A percentile compares a stretch with the other conserved stretches of the same genome.
Evolutionary conservation across 1,284 basidiomycete genomes (phyloP).

Genomic region (Ganoderma boninense): DNA sequence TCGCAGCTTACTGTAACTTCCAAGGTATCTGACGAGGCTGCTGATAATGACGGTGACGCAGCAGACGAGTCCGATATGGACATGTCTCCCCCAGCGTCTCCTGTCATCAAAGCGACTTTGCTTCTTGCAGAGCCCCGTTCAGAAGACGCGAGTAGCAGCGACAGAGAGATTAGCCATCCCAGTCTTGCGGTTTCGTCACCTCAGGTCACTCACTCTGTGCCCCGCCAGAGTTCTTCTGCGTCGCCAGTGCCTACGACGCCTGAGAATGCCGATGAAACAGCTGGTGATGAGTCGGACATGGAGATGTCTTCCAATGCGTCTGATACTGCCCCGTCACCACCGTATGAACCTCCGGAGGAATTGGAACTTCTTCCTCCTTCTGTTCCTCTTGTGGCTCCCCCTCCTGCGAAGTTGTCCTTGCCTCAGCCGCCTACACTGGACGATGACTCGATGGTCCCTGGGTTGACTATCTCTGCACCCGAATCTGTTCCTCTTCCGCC

Average conservation of each 20-base stretch:
- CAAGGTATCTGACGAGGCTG: constrained; percentile 10
- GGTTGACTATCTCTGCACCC: constrained; percentile 1
- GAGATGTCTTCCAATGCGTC: constrained; percentile 35
- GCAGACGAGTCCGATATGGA: constrained; percentile 33
- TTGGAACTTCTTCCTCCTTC: background rate
- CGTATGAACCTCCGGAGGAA: background rate
- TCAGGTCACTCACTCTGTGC: constrained; percentile 11
- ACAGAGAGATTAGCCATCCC: constrained; percentile 16
- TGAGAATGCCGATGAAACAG: constrained; percentile 20
- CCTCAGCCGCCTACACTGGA: constrained; percentile 5
- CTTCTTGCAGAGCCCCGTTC: background rate
- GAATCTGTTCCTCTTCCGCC: background rate
- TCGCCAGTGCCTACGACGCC: constrained; percentile 28
- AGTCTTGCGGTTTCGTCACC: constrained; percentile 20
- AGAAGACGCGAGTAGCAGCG: constrained; percentile 9
- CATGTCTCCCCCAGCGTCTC: constrained; percentile 33
- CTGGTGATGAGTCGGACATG: constrained; percentile 33
- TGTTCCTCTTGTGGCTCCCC: background rate
- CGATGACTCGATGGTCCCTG: constrained; percentile 13
- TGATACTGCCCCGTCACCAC: constrained; percentile 11
- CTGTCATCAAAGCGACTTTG: constrained; percentile 8
- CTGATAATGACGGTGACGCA: constrained; percentile 12
- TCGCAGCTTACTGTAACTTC: background rate
- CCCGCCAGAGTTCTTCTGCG: constrained; percentile 19
- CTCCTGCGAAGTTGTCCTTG: background rate